Evolutionary conservation across 2,329 filamentous ascomycete species (phyloP), one percentile per base, ranked within the genome.

Genomic region (Didymella pinodella): DNA sequence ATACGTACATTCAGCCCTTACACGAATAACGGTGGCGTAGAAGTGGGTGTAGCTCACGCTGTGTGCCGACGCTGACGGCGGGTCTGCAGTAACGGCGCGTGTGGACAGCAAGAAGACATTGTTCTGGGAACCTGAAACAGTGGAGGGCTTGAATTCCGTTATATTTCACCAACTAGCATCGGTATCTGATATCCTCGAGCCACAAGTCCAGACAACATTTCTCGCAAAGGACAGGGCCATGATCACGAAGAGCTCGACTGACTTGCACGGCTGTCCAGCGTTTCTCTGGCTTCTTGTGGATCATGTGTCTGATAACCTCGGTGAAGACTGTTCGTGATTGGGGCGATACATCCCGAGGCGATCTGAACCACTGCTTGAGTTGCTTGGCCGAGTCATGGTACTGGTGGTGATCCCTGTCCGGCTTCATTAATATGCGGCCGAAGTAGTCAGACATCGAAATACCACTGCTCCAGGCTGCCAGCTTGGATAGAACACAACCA

Each of bases 401-500:
- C 45, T 12, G 10, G 48, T 36, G 6, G 26, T 18, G 36, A n/a
- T 18, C 18, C 2, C 3, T 29, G 20, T 48, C 34, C 3, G 3
- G 6, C 3, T 16, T 38, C n/a, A 4, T 7, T 38, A 2, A 7
- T 2, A 38, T 10, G 11, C 5, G 3, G 7, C 11, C 8, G 16
- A n/a, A 34, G 22, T 55, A 49, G 7, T 48, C 38, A 7, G 45
- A 2, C 28, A 48, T 45, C 2, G 52, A 14, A 16, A 49, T 25
- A 2, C 25, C 14, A 20, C 40, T 36, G 20, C 46, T 25, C 53
- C 40, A 55, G 2, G 29, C 53, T 4, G 18, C 51, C 44, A 71
- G 63, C 16, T 71, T 65, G 0, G 68, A 28, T 25, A 66, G 64
- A 0, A 71, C 62, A 43, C 66, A 68, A 1, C 67, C 69, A 3